Evolutionary conservation across 768 basidiomycete genomes (phyloP).

Genomic region (Peribolospora baueri): DNA sequence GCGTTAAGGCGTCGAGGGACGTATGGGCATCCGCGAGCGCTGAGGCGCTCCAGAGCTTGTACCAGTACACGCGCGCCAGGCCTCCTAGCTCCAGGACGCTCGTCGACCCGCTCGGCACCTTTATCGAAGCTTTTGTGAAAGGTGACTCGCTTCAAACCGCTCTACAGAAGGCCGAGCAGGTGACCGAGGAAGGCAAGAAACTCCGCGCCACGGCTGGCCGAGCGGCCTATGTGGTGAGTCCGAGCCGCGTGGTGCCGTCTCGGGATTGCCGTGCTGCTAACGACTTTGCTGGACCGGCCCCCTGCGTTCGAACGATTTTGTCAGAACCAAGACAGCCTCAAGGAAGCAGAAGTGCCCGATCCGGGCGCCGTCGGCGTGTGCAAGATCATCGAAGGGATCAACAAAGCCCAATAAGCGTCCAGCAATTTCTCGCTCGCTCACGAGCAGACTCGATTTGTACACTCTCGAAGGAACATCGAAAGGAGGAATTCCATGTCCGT

Average conservation of each 20-base stretch:
- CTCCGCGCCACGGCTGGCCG: conserved; percentile 20
- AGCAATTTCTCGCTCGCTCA: too few relatives aligned
- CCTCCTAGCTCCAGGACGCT: conserved; percentile 18
- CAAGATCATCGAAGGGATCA: conserved; percentile 11
- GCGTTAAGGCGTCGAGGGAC: too few relatives aligned
- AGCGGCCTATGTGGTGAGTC: too few relatives aligned
- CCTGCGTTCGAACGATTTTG: too few relatives aligned
- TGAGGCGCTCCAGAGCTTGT: conserved; percentile 3
- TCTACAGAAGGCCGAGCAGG: conserved; percentile 15
- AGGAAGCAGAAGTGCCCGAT: conserved; percentile 19
- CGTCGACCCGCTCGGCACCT: conserved; percentile 20
- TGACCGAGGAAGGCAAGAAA: conserved; percentile 18
- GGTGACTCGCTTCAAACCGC: conserved; percentile 1
- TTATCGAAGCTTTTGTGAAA: conserved; percentile 12
- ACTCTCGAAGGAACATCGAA: too few relatives aligned
- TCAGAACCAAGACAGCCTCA: conserved; percentile 16
- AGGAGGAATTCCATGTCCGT: too few relatives aligned
- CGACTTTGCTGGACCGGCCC: too few relatives aligned
- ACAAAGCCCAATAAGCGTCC: not conserved
- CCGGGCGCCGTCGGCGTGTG: conserved; percentile 23
- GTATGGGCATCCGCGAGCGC: not conserved
- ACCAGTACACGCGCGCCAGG: conserved; percentile 17
- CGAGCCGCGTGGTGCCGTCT: too few relatives aligned
- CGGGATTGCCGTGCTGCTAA: too few relatives aligned
- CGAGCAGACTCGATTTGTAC: too few relatives aligned